A percentile compares a stretch with the other conserved stretches of the same genome.
Conservation (phyloP, 2,329 filamentous ascomycete genomes). For the Coccinonectria pachysandricola region DNA sequence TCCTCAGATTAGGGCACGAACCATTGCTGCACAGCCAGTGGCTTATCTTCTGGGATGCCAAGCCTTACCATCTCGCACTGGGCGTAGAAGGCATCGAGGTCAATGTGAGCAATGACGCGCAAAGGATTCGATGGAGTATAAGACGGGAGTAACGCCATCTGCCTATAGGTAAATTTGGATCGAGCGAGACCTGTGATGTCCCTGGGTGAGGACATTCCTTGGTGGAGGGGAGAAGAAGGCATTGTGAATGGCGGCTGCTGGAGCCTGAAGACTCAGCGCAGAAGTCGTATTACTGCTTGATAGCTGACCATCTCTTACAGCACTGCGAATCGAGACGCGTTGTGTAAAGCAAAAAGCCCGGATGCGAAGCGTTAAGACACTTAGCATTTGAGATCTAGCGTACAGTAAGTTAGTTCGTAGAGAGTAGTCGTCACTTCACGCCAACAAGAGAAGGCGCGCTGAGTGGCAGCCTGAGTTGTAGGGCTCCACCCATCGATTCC, state of each 20-base stretch:
- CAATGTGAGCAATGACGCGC: conserved; percentile 80
- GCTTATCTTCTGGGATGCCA: conserved; percentile 60
- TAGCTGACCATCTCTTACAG: too few relatives aligned
- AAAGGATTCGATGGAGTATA: conserved; percentile 66
- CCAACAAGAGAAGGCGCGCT: too few relatives aligned
- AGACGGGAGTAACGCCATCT: conserved; percentile 65
- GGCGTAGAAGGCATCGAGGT: conserved; percentile 94
- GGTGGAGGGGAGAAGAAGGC: conserved; percentile 12
- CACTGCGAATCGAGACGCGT: too few relatives aligned
- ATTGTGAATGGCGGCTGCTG: conserved; percentile 9
- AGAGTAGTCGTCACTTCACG: too few relatives aligned
- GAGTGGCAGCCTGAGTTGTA: too few relatives aligned
- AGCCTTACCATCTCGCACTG: conserved; percentile 93
- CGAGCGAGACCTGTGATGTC: conserved; percentile 21
- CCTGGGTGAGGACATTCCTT: conserved; percentile 18
- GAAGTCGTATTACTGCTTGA: too few relatives aligned
- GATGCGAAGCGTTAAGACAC: too few relatives aligned
- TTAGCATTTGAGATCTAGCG: too few relatives aligned
- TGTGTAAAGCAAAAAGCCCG: too few relatives aligned
- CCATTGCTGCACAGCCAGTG: conserved; percentile 92
- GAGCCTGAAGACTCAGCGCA: too few relatives aligned
- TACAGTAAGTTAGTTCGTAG: too few relatives aligned
- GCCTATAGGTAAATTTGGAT: conserved; percentile 77
- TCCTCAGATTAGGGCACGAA: background rate
- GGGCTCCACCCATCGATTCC: too few relatives aligned